Evolutionary conservation across 2,329 filamentous ascomycete genomes (phyloP).

Genomic region (Neoscytalidium dimidiatum): DNA sequence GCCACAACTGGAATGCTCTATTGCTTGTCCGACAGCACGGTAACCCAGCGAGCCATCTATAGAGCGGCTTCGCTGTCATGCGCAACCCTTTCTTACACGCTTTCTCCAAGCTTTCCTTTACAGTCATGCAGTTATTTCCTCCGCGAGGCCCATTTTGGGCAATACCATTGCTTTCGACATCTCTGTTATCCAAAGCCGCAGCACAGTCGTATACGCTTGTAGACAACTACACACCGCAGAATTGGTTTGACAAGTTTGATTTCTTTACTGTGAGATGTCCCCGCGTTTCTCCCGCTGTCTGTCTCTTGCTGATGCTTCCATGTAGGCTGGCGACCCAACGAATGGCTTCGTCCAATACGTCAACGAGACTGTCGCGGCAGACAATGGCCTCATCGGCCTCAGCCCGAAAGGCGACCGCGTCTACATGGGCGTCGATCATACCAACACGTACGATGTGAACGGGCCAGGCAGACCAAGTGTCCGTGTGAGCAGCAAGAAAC

Average conservation of each 20-base stretch:
- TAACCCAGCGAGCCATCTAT: background rate
- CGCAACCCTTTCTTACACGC: background rate
- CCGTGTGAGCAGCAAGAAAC: slow-evolving; percentile 38
- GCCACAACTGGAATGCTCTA: slow-evolving; percentile 7
- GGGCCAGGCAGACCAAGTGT: slow-evolving; percentile 33
- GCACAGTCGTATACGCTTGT: slow-evolving; percentile 34
- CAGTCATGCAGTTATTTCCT: background rate
- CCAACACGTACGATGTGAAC: slow-evolving; percentile 43
- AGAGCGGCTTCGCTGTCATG: background rate
- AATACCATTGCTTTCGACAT: background rate
- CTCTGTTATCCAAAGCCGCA: background rate
- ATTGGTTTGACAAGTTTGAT: slow-evolving; percentile 49
- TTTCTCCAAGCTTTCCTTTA: background rate
- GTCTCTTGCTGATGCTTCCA: background rate
- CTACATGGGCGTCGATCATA: slow-evolving; percentile 37
- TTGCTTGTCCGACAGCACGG: background rate
- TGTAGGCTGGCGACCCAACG: slow-evolving; percentile 31
- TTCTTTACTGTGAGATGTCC: slow-evolving; percentile 33
- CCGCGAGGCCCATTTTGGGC: background rate
- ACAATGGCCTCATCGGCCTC: slow-evolving; percentile 32
- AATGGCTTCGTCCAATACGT: slow-evolving; percentile 44
- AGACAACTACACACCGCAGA: slow-evolving; percentile 41
- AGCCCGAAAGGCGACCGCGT: slow-evolving; percentile 15
- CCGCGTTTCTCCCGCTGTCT: background rate
- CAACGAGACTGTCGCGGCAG: slow-evolving; percentile 35